phyloP scores from a whole-genome alignment of 106 monocot genomes.

The Apostasia ramifera region DNA sequence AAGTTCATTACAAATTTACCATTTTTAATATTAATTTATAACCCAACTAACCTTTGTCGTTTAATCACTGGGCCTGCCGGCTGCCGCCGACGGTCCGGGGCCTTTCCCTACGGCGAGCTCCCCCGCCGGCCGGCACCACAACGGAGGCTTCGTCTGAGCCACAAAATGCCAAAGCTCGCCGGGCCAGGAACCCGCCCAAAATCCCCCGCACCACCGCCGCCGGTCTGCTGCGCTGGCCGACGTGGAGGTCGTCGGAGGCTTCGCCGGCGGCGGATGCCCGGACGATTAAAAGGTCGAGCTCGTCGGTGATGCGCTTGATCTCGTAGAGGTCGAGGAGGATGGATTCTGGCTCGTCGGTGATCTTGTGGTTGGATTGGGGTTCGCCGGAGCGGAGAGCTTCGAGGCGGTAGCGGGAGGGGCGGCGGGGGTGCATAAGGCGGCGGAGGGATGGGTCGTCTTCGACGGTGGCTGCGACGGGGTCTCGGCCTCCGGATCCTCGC shows the following conservation, averaged over 20 bases:
- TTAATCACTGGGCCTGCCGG: too few relatives aligned
- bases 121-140: slow-evolving; percentile 14
- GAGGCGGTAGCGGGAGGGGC: slow-evolving; percentile 29
- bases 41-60: too few relatives aligned
- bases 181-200: slow-evolving; percentile 18
- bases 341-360: background rate
- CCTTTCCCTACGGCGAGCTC: background rate
- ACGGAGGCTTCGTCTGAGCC: slow-evolving; percentile 9
- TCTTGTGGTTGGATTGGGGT: background rate
- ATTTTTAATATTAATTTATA: too few relatives aligned
- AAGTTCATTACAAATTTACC: too few relatives aligned
- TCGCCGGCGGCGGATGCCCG: background rate
- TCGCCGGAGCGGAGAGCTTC: slow-evolving; percentile 17
- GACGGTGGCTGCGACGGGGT: background rate
- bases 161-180: slow-evolving; percentile 34
- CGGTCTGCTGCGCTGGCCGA: background rate
- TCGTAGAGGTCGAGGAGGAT: slow-evolving; percentile 47
- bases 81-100: background rate
- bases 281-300: slow-evolving; percentile 27
- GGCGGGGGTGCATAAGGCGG: background rate
- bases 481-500: slow-evolving; percentile 16
- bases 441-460: background rate
- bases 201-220: background rate
- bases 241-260: background rate
- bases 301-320: slow-evolving; percentile 48